These are phyloP conservation scores for Colletotrichum higginsianum DNA, from an alignment of 2,329 filamentous ascomycete genomes.

Conservation along the genomic window DNA sequence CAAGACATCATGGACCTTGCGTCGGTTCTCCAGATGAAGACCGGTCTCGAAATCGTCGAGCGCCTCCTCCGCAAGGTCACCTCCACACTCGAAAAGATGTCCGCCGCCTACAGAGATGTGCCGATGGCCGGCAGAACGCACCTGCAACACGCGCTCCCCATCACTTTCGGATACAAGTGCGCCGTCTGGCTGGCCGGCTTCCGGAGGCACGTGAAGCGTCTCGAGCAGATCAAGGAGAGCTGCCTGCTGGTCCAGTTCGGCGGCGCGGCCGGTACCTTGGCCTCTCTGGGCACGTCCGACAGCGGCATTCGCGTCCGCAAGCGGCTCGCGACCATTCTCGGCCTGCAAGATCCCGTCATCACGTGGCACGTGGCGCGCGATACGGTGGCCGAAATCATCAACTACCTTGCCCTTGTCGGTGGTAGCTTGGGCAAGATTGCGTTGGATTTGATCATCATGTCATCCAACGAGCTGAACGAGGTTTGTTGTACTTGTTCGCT, in stretches of 20 bases:
- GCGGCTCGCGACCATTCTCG: conserved; percentile 63
- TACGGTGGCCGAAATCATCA: conserved; percentile 66
- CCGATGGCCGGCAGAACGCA: conserved; percentile 72
- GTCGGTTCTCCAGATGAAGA: conserved; percentile 66
- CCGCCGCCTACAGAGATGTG: conserved; percentile 63
- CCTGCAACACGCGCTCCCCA: conserved; percentile 69
- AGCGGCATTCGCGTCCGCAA: conserved; percentile 65
- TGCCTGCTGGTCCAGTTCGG: conserved; percentile 69
- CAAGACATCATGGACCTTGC: conserved; percentile 73
- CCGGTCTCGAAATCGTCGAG: conserved; percentile 64
- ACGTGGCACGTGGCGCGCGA: conserved; percentile 72
- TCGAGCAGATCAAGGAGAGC: conserved; percentile 61
- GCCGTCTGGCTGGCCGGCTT: conserved; percentile 68
- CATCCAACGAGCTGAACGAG: conserved; percentile 65
- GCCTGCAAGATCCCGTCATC: conserved; percentile 64
- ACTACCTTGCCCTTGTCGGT: conserved; percentile 67
- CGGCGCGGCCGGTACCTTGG: conserved; percentile 69
- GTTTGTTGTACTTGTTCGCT: not conserved
- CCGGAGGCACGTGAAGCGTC: conserved; percentile 62
- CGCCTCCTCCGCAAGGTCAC: conserved; percentile 59
- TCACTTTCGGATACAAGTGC: conserved; percentile 72
- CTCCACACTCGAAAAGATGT: conserved; percentile 57
- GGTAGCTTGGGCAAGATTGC: conserved; percentile 69
- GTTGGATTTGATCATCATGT: conserved; percentile 70
- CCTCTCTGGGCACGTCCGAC: conserved; percentile 63